A percentile compares a stretch with the other conserved stretches of the same genome.
Conservation (phyloP, 169 alveolate species). For the Perkinsus olseni region DNA sequence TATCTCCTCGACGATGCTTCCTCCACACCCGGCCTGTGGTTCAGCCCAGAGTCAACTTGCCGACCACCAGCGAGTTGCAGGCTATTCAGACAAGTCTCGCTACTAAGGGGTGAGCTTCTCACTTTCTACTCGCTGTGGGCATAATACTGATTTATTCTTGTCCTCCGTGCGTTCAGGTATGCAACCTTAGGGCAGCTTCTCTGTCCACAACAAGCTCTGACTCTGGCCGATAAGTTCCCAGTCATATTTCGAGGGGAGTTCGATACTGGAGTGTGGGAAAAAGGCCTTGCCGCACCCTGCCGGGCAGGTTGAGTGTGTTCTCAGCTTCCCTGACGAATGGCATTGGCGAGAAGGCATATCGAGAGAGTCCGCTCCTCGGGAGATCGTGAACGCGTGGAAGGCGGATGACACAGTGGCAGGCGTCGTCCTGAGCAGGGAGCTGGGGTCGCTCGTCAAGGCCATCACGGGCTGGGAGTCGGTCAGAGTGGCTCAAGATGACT, state of each 20-base stretch:
- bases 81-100: neutral
- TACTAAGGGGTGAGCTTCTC: neutral
- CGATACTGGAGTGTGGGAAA: neutral
- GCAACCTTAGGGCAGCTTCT: neutral
- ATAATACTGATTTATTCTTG: no score
- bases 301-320: neutral
- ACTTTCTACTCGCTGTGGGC: neutral
- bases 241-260: neutral
- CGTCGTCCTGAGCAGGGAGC: neutral
- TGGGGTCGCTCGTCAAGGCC: neutral
- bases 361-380: neutral
- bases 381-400: conserved; percentile 11
- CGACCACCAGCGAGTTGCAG: neutral
- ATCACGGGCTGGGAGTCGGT: neutral
- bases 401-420: neutral
- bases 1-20: neutral
- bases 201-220: neutral
- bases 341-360: conserved; percentile 16
- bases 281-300: neutral
- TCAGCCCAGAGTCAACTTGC: neutral
- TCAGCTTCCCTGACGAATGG: conserved; percentile 11
- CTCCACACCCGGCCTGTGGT: neutral
- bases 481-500: conserved; percentile 11
- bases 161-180: neutral
- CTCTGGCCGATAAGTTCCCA: neutral